Evolutionary conservation across 179 eudicot species (phyloP), one percentile per base, ranked within the genome.

Genomic region (Spergularia azorica): DNA sequence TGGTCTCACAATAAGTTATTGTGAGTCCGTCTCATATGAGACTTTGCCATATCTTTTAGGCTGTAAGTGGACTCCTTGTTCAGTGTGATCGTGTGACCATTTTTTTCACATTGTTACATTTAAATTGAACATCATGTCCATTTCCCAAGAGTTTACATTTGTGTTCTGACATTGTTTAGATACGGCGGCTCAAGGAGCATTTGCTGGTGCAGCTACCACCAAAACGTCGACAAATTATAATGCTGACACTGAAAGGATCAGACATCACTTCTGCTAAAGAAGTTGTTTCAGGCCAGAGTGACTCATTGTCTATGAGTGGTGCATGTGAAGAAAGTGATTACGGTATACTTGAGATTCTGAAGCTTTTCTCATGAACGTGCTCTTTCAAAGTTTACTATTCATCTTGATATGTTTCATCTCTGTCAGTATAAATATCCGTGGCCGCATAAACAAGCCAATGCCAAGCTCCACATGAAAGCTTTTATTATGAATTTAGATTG

Each of bases 151-250:
- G 12, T 20, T 81, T 17, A 59, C 61, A 5, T 83, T 63, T 77
- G 50, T 70, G 69, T 78, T 38, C 61, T 72, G 76, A 48, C 62
- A 66, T 77, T 63, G 43, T 82, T 38, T 88, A 96, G 99, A 92
- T 96, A 72, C 87, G 99, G 81, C 97, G 99, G 46, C 81, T 96
- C 86, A 96, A 96, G 90, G 93, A 90, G 83, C 95, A 94, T 79
- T 88, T 96, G 82, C 83, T 96, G 77, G 80, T 80, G 70, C 93
- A 96, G 80, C 83, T 96, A 81, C 99, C 98, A 21, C 93, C 99
- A 43, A 90, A 87, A 77, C 96, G 99, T 11, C 87, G 99, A 65
- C 98, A 96, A 86, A 86, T 96, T 63, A 87, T 96, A 73, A 89
- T 79, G 59, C 75, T 96, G 79, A 81, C 81, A 46, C 77, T 96